Base-by-base conservation (phyloP, 2,329 filamentous ascomycete genomes). In the Thyridium curvatum region DNA sequence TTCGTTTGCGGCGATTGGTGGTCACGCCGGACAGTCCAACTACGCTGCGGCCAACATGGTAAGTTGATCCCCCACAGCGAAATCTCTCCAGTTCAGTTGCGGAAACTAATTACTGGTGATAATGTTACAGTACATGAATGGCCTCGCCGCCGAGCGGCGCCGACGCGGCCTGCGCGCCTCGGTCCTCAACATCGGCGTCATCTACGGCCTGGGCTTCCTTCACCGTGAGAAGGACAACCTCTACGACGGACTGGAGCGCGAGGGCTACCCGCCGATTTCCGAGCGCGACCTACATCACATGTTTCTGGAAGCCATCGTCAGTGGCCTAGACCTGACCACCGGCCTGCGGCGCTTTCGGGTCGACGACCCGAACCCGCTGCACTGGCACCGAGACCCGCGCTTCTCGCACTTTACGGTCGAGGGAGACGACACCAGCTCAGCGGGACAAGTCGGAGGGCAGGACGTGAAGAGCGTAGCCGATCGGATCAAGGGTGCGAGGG, bases 221-320 rank as follows among this genome's bases (percentile, higher is more conserved):
- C 60, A 65, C 29, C 61, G 65, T 13, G 63, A 68, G 46, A 60
- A 60, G 46, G 52, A 53, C 1, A 45, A 59, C 10, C 45, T 68
- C 3, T 69, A 69, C 41, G 46, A 47, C 1, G 60, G 61, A 2
- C 56, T 69, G 0, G 62, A 65, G 53, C 51, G 62, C 4, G 64
- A 69, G 12, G 64, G 65, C 6, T 69, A 69, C 40, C 64, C 62
- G 39, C 65, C 65, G 29, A 60, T 74, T 12, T 71, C 71, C 3
- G 72, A 76, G 50, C 57, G 61, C 3, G 69, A 74, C 38, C 49
- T 75, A 13, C 69, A 74, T 45, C 65, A 71, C 45, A 64, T 71
- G 55, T 70, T 76, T 42, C 58, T 72, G 8, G 70, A 76, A 48
- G 69, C 70, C 5, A 65, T 77, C 18, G 50, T 59, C 1, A 60